Percentiles rank a stretch among this genome's conserved stretches.
These are phyloP conservation scores for Protoeuglena noctilucae DNA, from an alignment of 139 green algal genomes.

Conservation along the genomic window DNA sequence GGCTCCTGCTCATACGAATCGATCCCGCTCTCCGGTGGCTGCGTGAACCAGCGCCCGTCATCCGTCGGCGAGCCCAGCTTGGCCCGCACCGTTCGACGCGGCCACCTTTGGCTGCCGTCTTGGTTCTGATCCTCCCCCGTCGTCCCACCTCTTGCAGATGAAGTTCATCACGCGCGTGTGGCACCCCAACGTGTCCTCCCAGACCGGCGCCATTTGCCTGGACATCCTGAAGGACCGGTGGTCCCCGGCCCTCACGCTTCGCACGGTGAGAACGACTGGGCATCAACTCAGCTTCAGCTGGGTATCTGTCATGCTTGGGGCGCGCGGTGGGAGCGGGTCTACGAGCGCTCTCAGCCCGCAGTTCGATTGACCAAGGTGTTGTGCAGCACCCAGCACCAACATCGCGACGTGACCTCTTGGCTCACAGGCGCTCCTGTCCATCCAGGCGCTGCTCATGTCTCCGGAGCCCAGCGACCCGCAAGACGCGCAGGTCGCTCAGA, in stretches of 20 bases:
- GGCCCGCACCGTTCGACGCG: slow-evolving; percentile 20
- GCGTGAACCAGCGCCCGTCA: too few species aligned
- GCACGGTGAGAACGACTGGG: too few species aligned
- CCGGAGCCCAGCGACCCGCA: slow-evolving; percentile 38
- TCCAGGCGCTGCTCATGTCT: slow-evolving; percentile 30
- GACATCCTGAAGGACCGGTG: slow-evolving; percentile 39
- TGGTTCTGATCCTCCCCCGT: slow-evolving; percentile 21
- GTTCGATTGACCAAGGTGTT: too few species aligned
- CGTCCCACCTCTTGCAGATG: slow-evolving; percentile 39
- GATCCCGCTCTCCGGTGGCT: not conserved
- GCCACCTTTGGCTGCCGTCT: slow-evolving; percentile 3
- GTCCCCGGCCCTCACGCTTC: slow-evolving; percentile 30
- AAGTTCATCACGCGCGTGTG: slow-evolving; percentile 32
- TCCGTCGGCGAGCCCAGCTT: not conserved
- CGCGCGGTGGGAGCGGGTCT: too few species aligned
- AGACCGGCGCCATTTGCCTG: slow-evolving; percentile 35
- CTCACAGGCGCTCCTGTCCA: slow-evolving; percentile 29
- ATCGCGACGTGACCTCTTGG: too few species aligned
- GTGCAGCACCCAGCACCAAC: too few species aligned
- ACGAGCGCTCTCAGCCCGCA: too few species aligned
- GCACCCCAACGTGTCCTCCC: slow-evolving; percentile 32
- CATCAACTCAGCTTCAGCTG: too few species aligned
- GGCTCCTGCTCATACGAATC: not conserved
- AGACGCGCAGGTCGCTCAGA: slow-evolving; percentile 32
- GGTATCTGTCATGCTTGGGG: too few species aligned